These are phyloP conservation scores for Sechiopsis laciniata DNA, from an alignment of 306 rosid genomes.

Conservation along the genomic window DNA sequence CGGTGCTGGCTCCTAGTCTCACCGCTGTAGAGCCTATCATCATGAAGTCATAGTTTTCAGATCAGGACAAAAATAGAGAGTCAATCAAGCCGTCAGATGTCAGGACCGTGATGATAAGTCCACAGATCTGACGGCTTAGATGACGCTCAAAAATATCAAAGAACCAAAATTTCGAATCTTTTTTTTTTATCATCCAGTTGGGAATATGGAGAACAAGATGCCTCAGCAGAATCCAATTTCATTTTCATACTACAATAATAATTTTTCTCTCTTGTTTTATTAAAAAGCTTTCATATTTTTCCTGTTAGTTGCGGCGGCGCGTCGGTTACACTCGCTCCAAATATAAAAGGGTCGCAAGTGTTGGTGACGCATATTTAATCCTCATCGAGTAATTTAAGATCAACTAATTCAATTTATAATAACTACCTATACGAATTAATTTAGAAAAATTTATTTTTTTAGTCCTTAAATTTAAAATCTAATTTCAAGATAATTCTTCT, in stretches of 20 bases:
- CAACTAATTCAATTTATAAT: no score
- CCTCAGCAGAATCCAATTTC: not conserved
- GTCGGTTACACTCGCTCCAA: no score
- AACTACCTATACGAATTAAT: no score
- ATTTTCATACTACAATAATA: not conserved
- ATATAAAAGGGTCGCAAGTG: no score
- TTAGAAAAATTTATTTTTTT: no score
- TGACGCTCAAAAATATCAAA: not conserved
- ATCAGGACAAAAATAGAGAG: not conserved
- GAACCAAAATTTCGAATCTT: not conserved
- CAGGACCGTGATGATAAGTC: not conserved
- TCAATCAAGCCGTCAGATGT: not conserved
- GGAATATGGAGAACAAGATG: not conserved
- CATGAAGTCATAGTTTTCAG: constrained; percentile 15
- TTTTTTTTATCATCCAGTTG: constrained; percentile 13
- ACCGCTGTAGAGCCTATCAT: constrained; percentile 78
- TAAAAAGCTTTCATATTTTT: not conserved
- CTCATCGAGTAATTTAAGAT: no score
- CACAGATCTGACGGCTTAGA: constrained; percentile 4
- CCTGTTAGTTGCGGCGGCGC: no score
- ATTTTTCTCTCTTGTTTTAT: no score
- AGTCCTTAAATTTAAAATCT: no score
- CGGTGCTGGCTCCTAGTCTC: constrained; percentile 84
- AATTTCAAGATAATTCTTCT: no score
- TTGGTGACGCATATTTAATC: no score